Evolutionary conservation across 2,329 filamentous ascomycete genomes (phyloP).

Genomic region (Botrytis elliptica): DNA sequence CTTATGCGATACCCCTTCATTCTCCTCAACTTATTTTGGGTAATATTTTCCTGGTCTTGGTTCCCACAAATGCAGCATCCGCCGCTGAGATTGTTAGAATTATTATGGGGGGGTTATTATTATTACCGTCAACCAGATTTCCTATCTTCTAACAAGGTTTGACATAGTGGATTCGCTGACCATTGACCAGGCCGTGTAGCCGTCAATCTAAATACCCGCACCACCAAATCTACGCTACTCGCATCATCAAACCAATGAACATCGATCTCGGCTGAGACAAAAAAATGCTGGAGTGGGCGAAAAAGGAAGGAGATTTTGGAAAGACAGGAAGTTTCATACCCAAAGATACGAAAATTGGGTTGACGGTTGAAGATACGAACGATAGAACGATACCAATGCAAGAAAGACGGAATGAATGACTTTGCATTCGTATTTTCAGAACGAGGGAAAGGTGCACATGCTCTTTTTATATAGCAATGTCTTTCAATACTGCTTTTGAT

Average conservation of each 20-base stretch:
- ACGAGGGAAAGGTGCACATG: slow-evolving; percentile 7
- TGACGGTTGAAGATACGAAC: neutral
- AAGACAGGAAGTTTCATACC: slow-evolving; percentile 2
- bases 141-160: slow-evolving; percentile 1
- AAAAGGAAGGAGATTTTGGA: slow-evolving; percentile 1
- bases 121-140: slow-evolving; percentile 5
- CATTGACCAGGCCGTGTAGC: slow-evolving; percentile 7
- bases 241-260: slow-evolving; percentile 5
- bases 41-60: neutral
- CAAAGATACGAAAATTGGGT: neutral
- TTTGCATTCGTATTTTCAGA: neutral
- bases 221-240: neutral
- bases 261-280: neutral
- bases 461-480: slow-evolving; percentile 8
- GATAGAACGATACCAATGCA: neutral
- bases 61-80: neutral
- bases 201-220: neutral
- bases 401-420: slow-evolving; percentile 8
- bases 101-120: neutral
- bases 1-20: neutral
- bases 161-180: neutral
- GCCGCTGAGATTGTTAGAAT: neutral
- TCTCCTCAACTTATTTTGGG: neutral
- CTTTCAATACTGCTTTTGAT: neutral
- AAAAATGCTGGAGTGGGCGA: neutral